These are phyloP conservation scores for Anethum foeniculum DNA, from an alignment of 140 eudicot genomes.

Conservation along the genomic window DNA sequence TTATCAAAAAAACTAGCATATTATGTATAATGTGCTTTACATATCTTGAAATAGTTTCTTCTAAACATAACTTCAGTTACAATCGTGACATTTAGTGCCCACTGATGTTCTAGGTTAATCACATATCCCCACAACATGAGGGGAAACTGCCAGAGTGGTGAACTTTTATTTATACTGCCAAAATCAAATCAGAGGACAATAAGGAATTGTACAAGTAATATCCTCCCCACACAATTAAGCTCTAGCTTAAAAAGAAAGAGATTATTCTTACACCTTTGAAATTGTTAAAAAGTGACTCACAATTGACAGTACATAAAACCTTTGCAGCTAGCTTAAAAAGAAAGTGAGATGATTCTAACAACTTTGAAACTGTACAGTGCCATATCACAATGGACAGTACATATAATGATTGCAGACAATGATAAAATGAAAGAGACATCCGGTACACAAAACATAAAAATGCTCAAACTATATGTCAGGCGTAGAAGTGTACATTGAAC, in stretches of 20 bases:
- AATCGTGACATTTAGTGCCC: neutral
- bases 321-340: neutral
- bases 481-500: neutral
- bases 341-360: neutral
- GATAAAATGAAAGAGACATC: neutral
- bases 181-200: neutral
- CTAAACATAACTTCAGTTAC: neutral
- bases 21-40: neutral
- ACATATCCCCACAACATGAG: neutral
- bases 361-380: neutral
- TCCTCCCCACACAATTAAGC: neutral
- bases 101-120: neutral
- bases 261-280: neutral
- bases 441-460: neutral
- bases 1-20: neutral
- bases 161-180: neutral
- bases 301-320: neutral
- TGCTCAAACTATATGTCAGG: neutral
- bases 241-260: neutral
- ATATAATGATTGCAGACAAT: neutral
- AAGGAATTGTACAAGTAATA: neutral
- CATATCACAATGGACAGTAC: neutral
- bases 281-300: neutral
- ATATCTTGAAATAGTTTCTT: neutral
- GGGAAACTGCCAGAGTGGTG: neutral